These are phyloP conservation scores for Blastobotrys apis DNA, from an alignment of 1,139 yeast genomes.

Conservation along the genomic window DNA sequence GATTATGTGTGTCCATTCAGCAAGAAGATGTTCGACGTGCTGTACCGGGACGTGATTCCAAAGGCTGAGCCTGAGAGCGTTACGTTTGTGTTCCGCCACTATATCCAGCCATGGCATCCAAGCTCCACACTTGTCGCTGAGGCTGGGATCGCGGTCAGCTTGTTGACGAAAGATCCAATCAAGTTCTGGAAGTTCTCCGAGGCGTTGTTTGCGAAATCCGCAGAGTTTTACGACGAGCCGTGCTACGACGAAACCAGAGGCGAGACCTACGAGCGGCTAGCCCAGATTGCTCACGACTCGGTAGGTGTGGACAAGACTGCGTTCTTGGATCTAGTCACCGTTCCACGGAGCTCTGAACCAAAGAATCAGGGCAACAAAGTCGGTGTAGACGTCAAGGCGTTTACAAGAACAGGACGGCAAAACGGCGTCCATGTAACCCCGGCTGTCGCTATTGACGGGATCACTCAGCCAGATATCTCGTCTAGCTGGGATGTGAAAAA, in stretches of 20 bases:
- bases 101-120: constrained; percentile 86
- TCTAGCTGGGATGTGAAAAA: constrained; percentile 32
- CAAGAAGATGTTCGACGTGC: constrained; percentile 56
- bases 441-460: constrained; percentile 70
- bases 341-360: constrained; percentile 34
- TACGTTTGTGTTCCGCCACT: constrained; percentile 51
- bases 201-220: constrained; percentile 44
- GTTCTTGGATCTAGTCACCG: constrained; percentile 30
- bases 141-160: constrained; percentile 65
- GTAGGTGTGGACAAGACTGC: constrained; percentile 32
- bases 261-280: constrained; percentile 53
- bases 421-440: constrained; percentile 83
- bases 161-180: constrained; percentile 44
- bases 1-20: constrained; percentile 78
- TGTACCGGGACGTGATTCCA: constrained; percentile 54
- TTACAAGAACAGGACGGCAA: constrained; percentile 68
- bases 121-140: constrained; percentile 65
- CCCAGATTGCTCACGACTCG: constrained; percentile 46
- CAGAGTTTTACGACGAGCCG: constrained; percentile 57
- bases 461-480: constrained; percentile 44
- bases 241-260: constrained; percentile 52
- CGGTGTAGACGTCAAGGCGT: constrained; percentile 63
- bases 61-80: constrained; percentile 47
- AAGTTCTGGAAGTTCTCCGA: constrained; percentile 62
- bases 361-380: constrained; percentile 58